These are phyloP conservation scores for Russula lepida DNA, from an alignment of 768 basidiomycete species.

Conservation along the genomic window DNA sequence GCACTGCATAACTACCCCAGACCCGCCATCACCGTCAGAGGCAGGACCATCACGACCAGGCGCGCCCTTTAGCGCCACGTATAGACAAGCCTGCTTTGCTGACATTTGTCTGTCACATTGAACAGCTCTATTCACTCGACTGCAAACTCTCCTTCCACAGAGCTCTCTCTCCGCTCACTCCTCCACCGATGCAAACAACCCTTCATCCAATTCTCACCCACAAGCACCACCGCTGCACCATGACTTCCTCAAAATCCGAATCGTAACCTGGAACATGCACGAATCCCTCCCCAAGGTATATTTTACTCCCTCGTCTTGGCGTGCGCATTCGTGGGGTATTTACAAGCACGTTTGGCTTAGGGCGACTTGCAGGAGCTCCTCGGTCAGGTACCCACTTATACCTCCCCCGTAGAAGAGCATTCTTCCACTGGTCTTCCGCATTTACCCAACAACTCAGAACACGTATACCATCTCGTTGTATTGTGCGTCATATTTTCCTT, in stretches of 20 bases:
- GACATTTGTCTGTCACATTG: neutral
- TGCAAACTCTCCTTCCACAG: conserved; percentile 45
- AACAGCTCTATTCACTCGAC: conserved; percentile 35
- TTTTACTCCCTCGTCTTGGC: conserved; percentile 5
- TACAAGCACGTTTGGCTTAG: conserved; percentile 30
- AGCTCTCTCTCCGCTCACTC: conserved; percentile 21
- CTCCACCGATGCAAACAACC: conserved; percentile 22
- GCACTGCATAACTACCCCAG: neutral
- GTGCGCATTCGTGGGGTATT: neutral
- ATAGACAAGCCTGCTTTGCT: neutral
- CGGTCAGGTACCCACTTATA: conserved; percentile 47
- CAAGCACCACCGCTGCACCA: conserved; percentile 23
- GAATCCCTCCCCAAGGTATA: conserved; percentile 67
- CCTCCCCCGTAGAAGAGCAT: conserved; percentile 20
- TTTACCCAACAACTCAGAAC: conserved; percentile 47
- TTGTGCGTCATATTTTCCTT: conserved; percentile 41
- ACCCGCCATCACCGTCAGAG: neutral
- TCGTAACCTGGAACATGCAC: conserved; percentile 83
- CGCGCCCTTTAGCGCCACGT: conserved; percentile 2
- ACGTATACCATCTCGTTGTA: conserved; percentile 74
- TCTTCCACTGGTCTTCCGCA: conserved; percentile 28
- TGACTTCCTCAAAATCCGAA: conserved; percentile 54
- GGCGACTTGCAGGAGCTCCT: conserved; percentile 68
- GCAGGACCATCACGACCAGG: conserved; percentile 16
- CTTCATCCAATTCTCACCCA: conserved; percentile 23